Conservation (phyloP, 805 yeast species). For the Diddensiella santjacobensis region DNA sequence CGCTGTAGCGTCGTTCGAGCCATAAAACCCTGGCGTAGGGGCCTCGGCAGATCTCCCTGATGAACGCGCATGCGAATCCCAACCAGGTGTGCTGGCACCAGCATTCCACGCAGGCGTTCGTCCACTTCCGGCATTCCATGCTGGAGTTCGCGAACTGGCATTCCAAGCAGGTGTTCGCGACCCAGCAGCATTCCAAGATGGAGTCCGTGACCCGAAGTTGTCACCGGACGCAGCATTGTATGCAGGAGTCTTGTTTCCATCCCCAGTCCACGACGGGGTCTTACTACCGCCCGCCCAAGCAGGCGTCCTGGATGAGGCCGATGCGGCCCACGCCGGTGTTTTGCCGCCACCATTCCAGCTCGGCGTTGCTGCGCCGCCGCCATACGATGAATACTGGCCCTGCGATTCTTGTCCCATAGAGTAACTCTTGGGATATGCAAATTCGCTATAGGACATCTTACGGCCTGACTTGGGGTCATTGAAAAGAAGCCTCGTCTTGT, state of each 20-base stretch:
- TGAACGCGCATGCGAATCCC: slow-evolving; percentile 33
- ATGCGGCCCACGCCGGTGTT: slow-evolving; percentile 36
- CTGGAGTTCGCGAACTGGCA: slow-evolving; percentile 38
- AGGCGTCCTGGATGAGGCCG: slow-evolving; percentile 40
- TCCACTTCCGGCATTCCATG: slow-evolving; percentile 35
- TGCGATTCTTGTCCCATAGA: slow-evolving; percentile 15
- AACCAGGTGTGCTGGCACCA: slow-evolving; percentile 45
- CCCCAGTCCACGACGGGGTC: slow-evolving; percentile 51
- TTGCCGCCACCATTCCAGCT: slow-evolving; percentile 21
- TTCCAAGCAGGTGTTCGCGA: slow-evolving; percentile 45
- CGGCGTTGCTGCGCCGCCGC: not conserved
- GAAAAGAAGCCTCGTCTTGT: slow-evolving; percentile 73
- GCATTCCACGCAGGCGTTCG: slow-evolving; percentile 42
- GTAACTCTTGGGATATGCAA: slow-evolving; percentile 36
- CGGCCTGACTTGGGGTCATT: slow-evolving; percentile 54
- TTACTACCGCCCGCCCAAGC: slow-evolving; percentile 37
- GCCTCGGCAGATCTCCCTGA: slow-evolving; percentile 24
- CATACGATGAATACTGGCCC: slow-evolving; percentile 3
- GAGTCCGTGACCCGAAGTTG: slow-evolving; percentile 44
- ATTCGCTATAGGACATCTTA: slow-evolving; percentile 20
- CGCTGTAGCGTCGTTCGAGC: slow-evolving; percentile 33
- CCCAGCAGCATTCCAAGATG: slow-evolving; percentile 49
- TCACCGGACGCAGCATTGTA: slow-evolving; percentile 37
- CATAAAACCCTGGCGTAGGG: slow-evolving; percentile 24
- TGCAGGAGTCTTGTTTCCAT: slow-evolving; percentile 40